Evolutionary conservation across 352 stramenopile species (phyloP).

Genomic region (Pythium aphanidermatum): DNA sequence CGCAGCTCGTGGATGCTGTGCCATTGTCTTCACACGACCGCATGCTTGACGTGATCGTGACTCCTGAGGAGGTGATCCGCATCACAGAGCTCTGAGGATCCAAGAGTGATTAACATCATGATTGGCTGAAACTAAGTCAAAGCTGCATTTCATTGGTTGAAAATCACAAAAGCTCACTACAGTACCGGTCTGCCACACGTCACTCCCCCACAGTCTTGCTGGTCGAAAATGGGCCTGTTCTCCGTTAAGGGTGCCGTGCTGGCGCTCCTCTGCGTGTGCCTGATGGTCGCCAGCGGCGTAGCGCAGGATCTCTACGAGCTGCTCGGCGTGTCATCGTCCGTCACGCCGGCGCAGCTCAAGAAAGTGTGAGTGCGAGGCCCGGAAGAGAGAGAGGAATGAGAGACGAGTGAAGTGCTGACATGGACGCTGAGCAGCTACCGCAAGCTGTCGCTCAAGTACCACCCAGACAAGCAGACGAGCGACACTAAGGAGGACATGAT

Average conservation of each 20-base stretch:
- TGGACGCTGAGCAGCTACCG: slow-evolving; percentile 53
- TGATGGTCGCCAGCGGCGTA: slow-evolving; percentile 29
- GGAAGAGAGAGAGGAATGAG: background rate
- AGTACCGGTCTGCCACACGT: slow-evolving; percentile 17
- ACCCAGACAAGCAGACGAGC: slow-evolving; percentile 91
- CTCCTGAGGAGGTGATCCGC: slow-evolving; percentile 45
- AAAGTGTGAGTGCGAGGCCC: slow-evolving; percentile 35
- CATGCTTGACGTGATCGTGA: slow-evolving; percentile 64
- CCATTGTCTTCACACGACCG: slow-evolving; percentile 56
- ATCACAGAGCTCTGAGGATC: too few relatives aligned
- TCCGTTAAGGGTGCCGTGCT: slow-evolving; percentile 19
- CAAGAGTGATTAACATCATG: too few relatives aligned
- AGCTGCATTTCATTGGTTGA: slow-evolving; percentile 5
- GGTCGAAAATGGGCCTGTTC: slow-evolving; percentile 3
- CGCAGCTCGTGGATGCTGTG: slow-evolving; percentile 58
- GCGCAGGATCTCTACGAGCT: slow-evolving; percentile 68
- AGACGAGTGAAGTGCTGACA: too few relatives aligned
- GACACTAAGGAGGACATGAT: slow-evolving; percentile 52
- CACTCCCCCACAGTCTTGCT: background rate
- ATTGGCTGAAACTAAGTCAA: slow-evolving; percentile 2
- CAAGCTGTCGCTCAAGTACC: slow-evolving; percentile 92
- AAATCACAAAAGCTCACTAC: background rate
- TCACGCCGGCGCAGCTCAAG: slow-evolving; percentile 58
- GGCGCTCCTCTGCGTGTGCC: slow-evolving; percentile 31
- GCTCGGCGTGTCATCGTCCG: slow-evolving; percentile 47